Percentiles rank a stretch among this genome's conserved stretches.
phyloP scores from a whole-genome alignment of 1,139 yeast genomes.

The Saccharomyces pastorianus region DNA sequence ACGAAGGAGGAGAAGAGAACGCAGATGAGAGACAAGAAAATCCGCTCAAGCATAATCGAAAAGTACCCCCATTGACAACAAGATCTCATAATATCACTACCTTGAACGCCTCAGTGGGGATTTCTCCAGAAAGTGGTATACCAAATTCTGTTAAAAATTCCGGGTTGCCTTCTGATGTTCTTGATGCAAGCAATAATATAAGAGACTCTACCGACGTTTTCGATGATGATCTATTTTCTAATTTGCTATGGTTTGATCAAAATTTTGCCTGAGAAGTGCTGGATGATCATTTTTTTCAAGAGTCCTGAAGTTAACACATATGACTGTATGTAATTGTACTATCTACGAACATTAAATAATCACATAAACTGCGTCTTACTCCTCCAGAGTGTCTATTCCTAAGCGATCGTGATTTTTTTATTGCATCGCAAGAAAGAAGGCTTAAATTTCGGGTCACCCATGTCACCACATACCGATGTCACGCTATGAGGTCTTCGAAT shows the following conservation, averaged over 20 bases:
- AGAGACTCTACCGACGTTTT: background rate
- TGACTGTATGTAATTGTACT: background rate
- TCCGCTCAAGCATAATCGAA: background rate
- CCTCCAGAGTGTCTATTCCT: background rate
- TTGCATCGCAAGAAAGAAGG: background rate
- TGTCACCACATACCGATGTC: background rate
- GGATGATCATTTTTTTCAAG: background rate
- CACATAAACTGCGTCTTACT: background rate
- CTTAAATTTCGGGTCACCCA: background rate
- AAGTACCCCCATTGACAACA: background rate
- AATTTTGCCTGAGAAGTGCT: conserved; percentile 6
- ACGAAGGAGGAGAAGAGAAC: conserved; percentile 10
- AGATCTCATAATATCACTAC: background rate
- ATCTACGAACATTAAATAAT: background rate
- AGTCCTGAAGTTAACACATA: background rate
- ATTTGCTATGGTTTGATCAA: conserved; percentile 51
- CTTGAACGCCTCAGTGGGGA: background rate
- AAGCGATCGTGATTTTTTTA: background rate
- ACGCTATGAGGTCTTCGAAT: background rate
- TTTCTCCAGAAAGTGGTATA: conserved; percentile 2
- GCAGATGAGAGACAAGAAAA: background rate
- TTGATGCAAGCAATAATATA: background rate
- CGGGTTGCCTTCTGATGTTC: background rate
- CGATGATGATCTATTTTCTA: conserved; percentile 36
- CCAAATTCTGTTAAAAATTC: background rate